Base-by-base conservation (phyloP, 768 basidiomycete species). In the Clavaria fumosa region DNA sequence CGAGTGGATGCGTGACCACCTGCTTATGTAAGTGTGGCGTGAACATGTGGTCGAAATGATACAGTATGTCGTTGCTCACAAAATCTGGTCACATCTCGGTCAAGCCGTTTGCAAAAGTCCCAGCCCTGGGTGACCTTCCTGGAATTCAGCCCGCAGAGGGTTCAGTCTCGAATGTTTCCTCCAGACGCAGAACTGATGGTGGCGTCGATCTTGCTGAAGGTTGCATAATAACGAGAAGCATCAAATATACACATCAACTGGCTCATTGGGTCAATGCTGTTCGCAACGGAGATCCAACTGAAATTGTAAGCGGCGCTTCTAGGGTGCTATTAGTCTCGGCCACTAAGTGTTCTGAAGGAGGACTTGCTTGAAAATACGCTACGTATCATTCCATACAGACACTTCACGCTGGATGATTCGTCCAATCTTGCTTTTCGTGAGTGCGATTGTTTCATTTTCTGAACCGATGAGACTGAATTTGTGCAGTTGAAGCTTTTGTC, bases 241-340 rank as follows among this genome's bases (percentile, higher is more conserved):
- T 38, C 27, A 38, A 38, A 31, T 38, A 38, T 30, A 38, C 27
- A 28, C 37, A 38, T 24, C 38, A 39, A 21, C 31, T 39, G n/a
- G 38, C 38, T 18, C 30, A 39, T 39, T 39, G 38, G 38, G 38
- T 39, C 18, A 39, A 39, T 31, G 38, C 38, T 17, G 38, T 39
- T 31, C 38, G 38, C 23, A 31, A 24, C 21, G 38, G 38, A 14
- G 38, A 39, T 39, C 30, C 28, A 9, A 33, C n/a, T 24, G 21
- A 31, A 31, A 21, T 39, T 33, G 38, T 39, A 31, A 20, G 38
- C 33, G 21, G 38, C 28, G 19, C 7, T 39, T 22, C 11, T 39
- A 33, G 9, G 31, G 22, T 17, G 22, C 10, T 15, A 39, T 27
- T 30, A n/a, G 17, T 20, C 15, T 7, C 15, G 10, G 19, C 18